Evolutionary conservation across 2,329 filamentous ascomycete species (phyloP), one percentile per base, ranked within the genome.

Genomic region (Fusarium sp.): DNA sequence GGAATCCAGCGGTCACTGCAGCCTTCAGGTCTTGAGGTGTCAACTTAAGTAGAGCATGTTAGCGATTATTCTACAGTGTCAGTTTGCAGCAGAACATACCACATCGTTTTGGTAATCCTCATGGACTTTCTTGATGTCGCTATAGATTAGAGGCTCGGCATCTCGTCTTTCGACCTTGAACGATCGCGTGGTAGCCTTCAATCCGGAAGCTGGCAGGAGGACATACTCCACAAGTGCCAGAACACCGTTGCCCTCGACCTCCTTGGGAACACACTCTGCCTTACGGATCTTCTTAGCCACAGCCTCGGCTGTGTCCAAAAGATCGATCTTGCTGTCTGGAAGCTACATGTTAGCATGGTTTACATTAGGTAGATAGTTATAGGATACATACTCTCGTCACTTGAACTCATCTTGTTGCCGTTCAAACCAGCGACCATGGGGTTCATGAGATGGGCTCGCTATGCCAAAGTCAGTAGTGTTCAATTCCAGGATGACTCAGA

Each of bases 371-470:
- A 3, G 8, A 7, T 37, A 2, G 3, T 16, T 18, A 11, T 4
- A 10, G 37, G 12, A 18, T 24, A 41, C 57, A 29, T 76, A 83
- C 93, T 91, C 62, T 88, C 81, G 63, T 91, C 89, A 74, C 89
- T 91, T n/a, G 90, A 87, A 75, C 88, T 91, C 93, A 97, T 97
- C 84, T 98, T 98, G 68, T 89, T 91, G 37, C 93, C 89, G 66
- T 89, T 91, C 13, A 98, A 84, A 38, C 96, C 95, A 1, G 94
- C 91, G 20, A 98, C 92, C 92, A 98, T 97, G 21, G 93, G 89
- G 80, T 94, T 79, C 54, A 79, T 75, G 23, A 82, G 74, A 66
- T 82, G 80, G 33, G 78, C 76, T 33, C 80, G 80, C 79, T 81
- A 39, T 4, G 18, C 28, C 2, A 20, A 13, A 10, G 37, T 76